Evolutionary conservation across 2,329 filamentous ascomycete species (phyloP), one percentile per base, ranked within the genome.

Genomic region (Hysterium pulicare): DNA sequence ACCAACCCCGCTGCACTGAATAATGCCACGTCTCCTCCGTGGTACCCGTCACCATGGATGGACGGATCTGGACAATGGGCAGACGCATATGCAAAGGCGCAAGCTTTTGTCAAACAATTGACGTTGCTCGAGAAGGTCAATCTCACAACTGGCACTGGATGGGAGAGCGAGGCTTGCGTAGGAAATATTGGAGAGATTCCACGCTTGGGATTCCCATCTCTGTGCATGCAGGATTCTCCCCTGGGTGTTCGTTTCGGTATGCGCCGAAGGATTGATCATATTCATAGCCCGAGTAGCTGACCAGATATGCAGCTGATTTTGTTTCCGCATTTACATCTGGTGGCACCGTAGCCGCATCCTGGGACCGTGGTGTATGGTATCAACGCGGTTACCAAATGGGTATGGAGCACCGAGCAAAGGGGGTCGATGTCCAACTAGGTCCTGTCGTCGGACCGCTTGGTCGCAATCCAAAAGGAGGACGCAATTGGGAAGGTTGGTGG

Each of bases 61-160:
- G 79, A 86, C 49, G 84, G 87, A 15, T 65, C 79, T 9, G 71
- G 78, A 11, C 62, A 59, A 33, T 95, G 90, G 90, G 76, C 79
- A 41, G 78, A 81, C 5, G 88, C 89, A 30, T 90, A 95, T 54
- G 71, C 69, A 16, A 83, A 86, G 65, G 90, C 90, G 1, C 81
- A 79, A 53, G 79, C 76, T 2, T 91, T 95, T 57, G 89, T 96
- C 34, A 85, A 84, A 8, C 82, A 90, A 62, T 70, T 95, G 68
- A 95, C 89, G 1, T 75, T 95, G 26, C 62, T 82, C 9, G 90
- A 96, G 67, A 96, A 95, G 72, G 89, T 97, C 67, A 97, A 97
- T 66, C 66, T 98, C 50, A 97, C 91, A 2, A 96, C 90, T 1
- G 91, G 91, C 65, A 80, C 86, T 50, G 90, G 81, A 33, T 88